Evolutionary conservation across 805 yeast species (phyloP).

Genomic region (Candida vaughaniae): DNA sequence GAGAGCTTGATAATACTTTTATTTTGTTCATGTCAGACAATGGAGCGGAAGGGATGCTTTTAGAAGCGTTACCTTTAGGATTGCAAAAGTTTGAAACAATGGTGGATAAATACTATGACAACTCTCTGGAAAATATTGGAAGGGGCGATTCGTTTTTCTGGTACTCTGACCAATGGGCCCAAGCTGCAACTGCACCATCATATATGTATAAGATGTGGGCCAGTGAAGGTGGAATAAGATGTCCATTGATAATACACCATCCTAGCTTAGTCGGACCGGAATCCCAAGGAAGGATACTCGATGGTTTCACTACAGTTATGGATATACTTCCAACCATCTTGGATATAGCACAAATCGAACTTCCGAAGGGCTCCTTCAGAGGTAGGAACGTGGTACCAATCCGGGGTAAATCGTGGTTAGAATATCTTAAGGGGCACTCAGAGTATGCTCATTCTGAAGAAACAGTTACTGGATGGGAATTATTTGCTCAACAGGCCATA

Average conservation of each 20-base stretch:
- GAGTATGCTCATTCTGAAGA: conserved; percentile 39
- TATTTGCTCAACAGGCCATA: conserved; percentile 56
- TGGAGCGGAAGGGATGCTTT: conserved; percentile 62
- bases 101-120: conserved; percentile 39
- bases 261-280: conserved; percentile 31
- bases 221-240: conserved; percentile 59
- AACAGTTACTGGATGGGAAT: conserved; percentile 55
- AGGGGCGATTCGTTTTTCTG: conserved; percentile 46
- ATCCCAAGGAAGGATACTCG: conserved; percentile 25
- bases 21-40: conserved; percentile 62
- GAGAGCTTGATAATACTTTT: conserved; percentile 53
- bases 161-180: conserved; percentile 61
- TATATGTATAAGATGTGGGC: conserved; percentile 58
- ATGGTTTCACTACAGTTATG: conserved; percentile 55
- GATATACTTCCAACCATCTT: conserved; percentile 58
- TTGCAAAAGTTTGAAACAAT: conserved; percentile 1
- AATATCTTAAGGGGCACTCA: conserved; percentile 28
- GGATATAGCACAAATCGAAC: conserved; percentile 46
- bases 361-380: conserved; percentile 40
- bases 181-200: conserved; percentile 59
- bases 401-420: conserved; percentile 47
- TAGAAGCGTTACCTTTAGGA: conserved; percentile 50
- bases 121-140: conserved; percentile 48
- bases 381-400: conserved; percentile 45
- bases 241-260: conserved; percentile 50